phyloP scores from a whole-genome alignment of 345 rosid genomes.

The Geranium brycei region DNA sequence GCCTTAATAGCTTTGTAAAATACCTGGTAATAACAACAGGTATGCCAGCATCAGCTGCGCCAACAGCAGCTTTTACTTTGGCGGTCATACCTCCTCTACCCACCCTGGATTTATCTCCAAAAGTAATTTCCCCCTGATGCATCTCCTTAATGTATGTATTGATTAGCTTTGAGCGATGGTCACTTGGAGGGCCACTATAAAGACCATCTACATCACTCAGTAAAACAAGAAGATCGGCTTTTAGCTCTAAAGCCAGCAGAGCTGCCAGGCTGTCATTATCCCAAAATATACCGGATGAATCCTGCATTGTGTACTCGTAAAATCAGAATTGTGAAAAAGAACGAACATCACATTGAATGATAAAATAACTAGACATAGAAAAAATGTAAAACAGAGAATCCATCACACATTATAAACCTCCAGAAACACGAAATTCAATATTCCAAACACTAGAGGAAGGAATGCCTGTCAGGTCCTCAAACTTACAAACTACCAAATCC shows the following conservation, averaged over 20 bases:
- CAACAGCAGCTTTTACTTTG: conserved; percentile 91
- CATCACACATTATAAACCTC: not conserved
- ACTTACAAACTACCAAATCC: not conserved
- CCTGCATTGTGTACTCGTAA: conserved; percentile 33
- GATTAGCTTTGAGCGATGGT: conserved; percentile 77
- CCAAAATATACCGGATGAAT: conserved; percentile 97
- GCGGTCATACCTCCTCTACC: conserved; percentile 99
- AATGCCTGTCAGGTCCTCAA: not conserved
- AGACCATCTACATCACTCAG: conserved; percentile 98
- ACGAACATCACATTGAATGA: not conserved
- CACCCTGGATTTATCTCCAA: conserved; percentile 94
- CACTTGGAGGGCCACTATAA: conserved; percentile 91
- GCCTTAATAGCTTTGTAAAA: not conserved
- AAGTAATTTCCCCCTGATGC: conserved; percentile 80
- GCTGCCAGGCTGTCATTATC: conserved; percentile 98
- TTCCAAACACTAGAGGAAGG: not conserved
- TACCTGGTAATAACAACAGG: conserved; percentile 98
- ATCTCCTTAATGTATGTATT: conserved; percentile 67
- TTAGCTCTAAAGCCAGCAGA: conserved; percentile 74
- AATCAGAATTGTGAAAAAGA: not conserved
- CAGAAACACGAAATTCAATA: not conserved
- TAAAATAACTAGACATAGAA: not conserved
- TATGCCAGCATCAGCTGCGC: conserved; percentile 79
- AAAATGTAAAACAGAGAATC: not conserved
- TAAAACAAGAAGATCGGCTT: conserved; percentile 89